These are phyloP conservation scores for Pseudozyma flocculosa DNA, from an alignment of 1,284 basidiomycete genomes.

Conservation along the genomic window DNA sequence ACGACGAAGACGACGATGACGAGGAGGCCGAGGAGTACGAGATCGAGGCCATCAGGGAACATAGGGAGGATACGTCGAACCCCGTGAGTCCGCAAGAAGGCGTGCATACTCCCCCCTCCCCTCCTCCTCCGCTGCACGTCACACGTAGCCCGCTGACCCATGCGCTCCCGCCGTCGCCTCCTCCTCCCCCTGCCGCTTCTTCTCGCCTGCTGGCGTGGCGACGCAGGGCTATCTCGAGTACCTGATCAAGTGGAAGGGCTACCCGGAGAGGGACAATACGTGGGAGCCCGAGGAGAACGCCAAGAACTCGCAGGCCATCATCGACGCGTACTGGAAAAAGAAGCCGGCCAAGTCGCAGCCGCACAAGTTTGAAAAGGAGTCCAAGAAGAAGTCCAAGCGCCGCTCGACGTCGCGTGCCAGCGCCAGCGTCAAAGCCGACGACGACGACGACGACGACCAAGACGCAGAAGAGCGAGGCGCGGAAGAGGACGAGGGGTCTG, in stretches of 20 bases:
- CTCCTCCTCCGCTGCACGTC: no score
- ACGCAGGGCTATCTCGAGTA: conserved; percentile 23
- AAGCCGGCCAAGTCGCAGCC: conserved; percentile 31
- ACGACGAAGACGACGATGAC: conserved; percentile 18
- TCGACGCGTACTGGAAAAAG: conserved; percentile 35
- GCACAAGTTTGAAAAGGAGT: conserved; percentile 15
- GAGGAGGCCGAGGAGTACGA: conserved; percentile 26
- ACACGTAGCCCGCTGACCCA: no score
- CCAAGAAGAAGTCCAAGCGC: conserved; percentile 11
- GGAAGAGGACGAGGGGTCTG: background rate
- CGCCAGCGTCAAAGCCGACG: background rate
- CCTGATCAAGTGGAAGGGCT: conserved; percentile 41
- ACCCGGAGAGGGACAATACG: conserved; percentile 25
- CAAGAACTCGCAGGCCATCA: conserved; percentile 2
- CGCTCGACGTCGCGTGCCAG: conserved; percentile 1
- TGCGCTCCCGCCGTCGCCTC: background rate
- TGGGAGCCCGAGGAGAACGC: conserved; percentile 40
- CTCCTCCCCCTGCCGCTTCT: no score
- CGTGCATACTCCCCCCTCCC: no score
- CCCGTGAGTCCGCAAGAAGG: no score
- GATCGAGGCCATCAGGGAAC: conserved; percentile 23
- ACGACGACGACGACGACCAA: conserved; percentile 1
- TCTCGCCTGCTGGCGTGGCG: no score
- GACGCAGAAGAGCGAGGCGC: no score
- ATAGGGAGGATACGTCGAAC: conserved; percentile 9